phyloP scores from a whole-genome alignment of 805 yeast species.

The Starmerella potacharoeniae region DNA sequence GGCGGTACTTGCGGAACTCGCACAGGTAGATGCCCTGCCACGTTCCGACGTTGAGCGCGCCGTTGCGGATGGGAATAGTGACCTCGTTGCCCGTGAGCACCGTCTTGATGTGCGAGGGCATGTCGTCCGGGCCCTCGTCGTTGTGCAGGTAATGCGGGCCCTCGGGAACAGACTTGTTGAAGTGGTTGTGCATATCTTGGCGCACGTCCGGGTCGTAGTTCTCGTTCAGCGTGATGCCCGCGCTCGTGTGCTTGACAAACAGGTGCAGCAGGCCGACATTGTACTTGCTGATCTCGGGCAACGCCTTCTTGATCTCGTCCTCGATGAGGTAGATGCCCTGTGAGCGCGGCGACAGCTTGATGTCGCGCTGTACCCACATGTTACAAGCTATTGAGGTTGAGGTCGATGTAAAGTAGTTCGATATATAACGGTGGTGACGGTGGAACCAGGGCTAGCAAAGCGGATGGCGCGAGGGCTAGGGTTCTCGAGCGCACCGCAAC shows the following conservation, averaged over 20 bases:
- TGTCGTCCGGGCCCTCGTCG: conserved; percentile 71
- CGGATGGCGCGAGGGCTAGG: too few relatives aligned
- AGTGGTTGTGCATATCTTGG: conserved; percentile 50
- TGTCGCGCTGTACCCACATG: conserved; percentile 50
- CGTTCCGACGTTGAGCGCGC: conserved; percentile 59
- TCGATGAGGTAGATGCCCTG: conserved; percentile 65
- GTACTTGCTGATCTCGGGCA: conserved; percentile 51
- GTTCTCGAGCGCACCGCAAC: too few relatives aligned
- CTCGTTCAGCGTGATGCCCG: conserved; percentile 65
- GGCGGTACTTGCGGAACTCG: conserved; percentile 58
- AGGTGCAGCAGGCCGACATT: conserved; percentile 54
- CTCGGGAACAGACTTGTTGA: conserved; percentile 62
- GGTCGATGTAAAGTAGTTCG: too few relatives aligned
- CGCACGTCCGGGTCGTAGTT: conserved; percentile 74
- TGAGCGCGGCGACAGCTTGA: conserved; percentile 44
- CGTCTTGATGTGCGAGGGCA: conserved; percentile 72
- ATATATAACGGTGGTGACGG: too few relatives aligned
- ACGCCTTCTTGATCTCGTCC: conserved; percentile 43
- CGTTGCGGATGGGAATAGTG: conserved; percentile 58
- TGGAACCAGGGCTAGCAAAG: too few relatives aligned
- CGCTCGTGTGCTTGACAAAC: conserved; percentile 70
- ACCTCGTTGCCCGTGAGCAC: conserved; percentile 49
- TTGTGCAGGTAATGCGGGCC: conserved; percentile 44
- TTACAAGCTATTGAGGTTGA: too few relatives aligned
- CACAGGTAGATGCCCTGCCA: conserved; percentile 78